Base-by-base conservation (phyloP, 2,329 filamentous ascomycete genomes). In the Talaromyces albobiverticillius region DNA sequence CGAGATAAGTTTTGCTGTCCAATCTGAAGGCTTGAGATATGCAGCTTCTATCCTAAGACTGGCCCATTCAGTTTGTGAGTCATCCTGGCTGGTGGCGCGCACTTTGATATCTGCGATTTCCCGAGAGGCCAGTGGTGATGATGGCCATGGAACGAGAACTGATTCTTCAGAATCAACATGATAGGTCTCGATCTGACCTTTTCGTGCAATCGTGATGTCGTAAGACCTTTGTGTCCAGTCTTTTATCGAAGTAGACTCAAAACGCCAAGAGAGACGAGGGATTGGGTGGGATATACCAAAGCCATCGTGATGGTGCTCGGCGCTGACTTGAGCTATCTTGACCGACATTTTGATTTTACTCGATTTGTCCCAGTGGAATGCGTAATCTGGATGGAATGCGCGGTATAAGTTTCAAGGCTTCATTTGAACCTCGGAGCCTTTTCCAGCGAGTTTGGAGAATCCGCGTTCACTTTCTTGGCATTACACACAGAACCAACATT, bases 171-270 rank as follows among this genome's bases (percentile, higher is more conserved):
- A 54, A 14, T 59, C 42, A 3, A 63, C 54, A 13, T 57, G 49
- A 25, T 61, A 58, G 25, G 22, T 31, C 25, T 63, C 56, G 32
- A 42, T n/a, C 22, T 20, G 46, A 11, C 10, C 40, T 31, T 49
- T 23, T 4, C 50, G 58, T 13, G 26, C 4, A 36, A 67, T 49
- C 26, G 65, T 53, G 20, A 69, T 50, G 2, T 68, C 65, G 48
- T 68, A 68, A 14, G 60, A 54, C 4, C 50, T 57, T 48, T 69
- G 66, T 13, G 58, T 54, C 65, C 65, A 69, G 11, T 61, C 46
- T 3, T 48, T 29, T 29, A 29, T 29, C 10, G 26, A 29, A 29
- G 26, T 29, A 29, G 26, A 29, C 5, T 29, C 26, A 29, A 29
- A 29, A 10, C 26, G 26, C 26, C 26, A 29, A 29, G 26, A 29